Evolutionary conservation across 345 rosid genomes (phyloP), one percentile per base, ranked within the genome.

Genomic region (Brassica incana): DNA sequence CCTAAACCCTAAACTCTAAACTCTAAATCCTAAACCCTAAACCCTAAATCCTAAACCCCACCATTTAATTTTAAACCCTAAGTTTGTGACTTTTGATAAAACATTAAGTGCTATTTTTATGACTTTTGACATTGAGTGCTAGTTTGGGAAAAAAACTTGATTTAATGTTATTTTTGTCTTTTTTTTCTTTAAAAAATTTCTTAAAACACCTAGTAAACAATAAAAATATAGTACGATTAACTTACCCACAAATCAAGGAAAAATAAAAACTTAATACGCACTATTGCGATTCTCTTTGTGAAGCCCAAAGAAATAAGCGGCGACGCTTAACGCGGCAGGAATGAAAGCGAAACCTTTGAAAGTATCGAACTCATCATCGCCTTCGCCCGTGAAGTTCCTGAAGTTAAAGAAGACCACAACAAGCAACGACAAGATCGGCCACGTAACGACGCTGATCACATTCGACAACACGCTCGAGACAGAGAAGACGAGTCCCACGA

Each of bases 381-480:
- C 52, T 45, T 50, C 56, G 5, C 56, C 18, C 18, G 56, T 14
- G 56, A 50, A 50, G 27, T 81, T 73, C 77, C 61, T 71, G 74
- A 64, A 80, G 12, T 76, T 58, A 12, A 76, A 81, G 69, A 81
- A 81, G 64, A 81, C 1, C 4, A 81, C 77, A 64, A 81, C 80
- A 32, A 81, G 80, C 38, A 76, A 65, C 60, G 80, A 81, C 59
- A 81, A 80, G 12, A 81, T 59, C 45, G 83, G 83, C 83, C 80
- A 81, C 7, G 80, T 81, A 48, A 76, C 16, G 12, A 81, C 83
- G 6, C 50, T 81, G 45, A 80, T 76, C 58, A 80, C 76, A 5
- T 80, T 76, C 16, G 83, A 65, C 32, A 80, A 71, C 68, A 80
- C 64, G 12, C 58, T 56, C 61, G 80, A 80, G 25, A 76, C 83